Percentiles rank a stretch among this genome's conserved stretches.
Conservation (phyloP, 192 early-diverging fungal species). For the Anaeromyces robustus region DNA sequence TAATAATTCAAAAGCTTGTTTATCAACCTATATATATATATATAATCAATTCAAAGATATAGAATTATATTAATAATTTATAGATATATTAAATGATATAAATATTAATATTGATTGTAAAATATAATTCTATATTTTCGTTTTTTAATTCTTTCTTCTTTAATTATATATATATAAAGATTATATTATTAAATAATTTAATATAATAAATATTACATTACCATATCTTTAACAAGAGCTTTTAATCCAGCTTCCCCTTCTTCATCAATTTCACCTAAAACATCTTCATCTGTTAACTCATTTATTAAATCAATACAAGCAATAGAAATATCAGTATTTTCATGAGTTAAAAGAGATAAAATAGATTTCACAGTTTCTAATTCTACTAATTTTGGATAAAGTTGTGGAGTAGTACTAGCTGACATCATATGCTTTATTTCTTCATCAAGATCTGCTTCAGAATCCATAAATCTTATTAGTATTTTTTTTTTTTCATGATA, state of each 20-base stretch:
- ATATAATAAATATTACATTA: constrained; percentile 8
- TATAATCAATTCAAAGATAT: constrained; percentile 49
- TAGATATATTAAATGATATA: too few species aligned
- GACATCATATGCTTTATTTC: constrained; percentile 62
- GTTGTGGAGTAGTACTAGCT: constrained; percentile 62
- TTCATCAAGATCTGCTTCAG: constrained; percentile 87
- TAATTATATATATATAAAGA: too few species aligned
- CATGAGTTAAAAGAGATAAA: constrained; percentile 67
- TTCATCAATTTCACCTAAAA: constrained; percentile 29
- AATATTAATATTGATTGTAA: too few species aligned
- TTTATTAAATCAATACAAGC: constrained; percentile 71
- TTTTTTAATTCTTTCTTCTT: too few species aligned
- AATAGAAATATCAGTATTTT: constrained; percentile 85
- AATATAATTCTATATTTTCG: too few species aligned
- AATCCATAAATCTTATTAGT: constrained; percentile 64
- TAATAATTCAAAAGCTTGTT: constrained; percentile 56
- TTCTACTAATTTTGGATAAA: constrained; percentile 56
- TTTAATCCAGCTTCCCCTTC: constrained; percentile 39
- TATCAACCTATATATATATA: constrained; percentile 13
- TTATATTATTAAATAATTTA: too few species aligned
- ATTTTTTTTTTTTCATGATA: too few species aligned
- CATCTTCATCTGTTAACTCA: constrained; percentile 85
- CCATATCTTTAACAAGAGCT: constrained; percentile 11
- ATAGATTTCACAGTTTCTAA: constrained; percentile 47
- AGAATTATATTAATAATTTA: constrained; percentile 32